Percentiles rank a stretch among this genome's conserved stretches.
These are phyloP conservation scores for Allium sativum DNA, from an alignment of 106 monocot genomes.

Conservation along the genomic window DNA sequence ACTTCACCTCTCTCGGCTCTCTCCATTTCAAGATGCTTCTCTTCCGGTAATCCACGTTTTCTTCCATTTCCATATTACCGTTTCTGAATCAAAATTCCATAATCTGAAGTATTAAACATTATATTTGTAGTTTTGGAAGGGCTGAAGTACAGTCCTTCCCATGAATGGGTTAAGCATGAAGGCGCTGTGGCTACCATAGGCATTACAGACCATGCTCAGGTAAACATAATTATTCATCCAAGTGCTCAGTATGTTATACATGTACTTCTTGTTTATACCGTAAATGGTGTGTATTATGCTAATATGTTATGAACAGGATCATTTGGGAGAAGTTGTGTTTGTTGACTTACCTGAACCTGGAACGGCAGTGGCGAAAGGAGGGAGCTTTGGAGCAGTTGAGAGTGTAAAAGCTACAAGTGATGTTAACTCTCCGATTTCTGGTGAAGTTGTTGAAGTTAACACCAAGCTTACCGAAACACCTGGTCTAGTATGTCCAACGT, in stretches of 20 bases:
- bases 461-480: conserved; percentile 37
- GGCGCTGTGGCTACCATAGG: conserved; percentile 81
- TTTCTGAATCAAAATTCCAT: background rate
- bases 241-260: too few species aligned
- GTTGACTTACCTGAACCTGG: conserved; percentile 56
- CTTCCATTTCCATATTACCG: background rate
- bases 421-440: conserved; percentile 58
- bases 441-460: conserved; percentile 55
- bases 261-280: too few species aligned
- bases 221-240: background rate
- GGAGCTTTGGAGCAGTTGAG: conserved; percentile 53
- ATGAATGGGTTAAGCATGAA: conserved; percentile 96
- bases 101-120: too few species aligned
- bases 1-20: conserved; percentile 28
- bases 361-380: conserved; percentile 23
- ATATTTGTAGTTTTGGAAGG: conserved; percentile 63
- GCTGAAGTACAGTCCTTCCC: conserved; percentile 62
- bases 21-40: conserved; percentile 74
- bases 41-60: conserved; percentile 22
- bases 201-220: conserved; percentile 98
- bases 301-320: conserved; percentile 16
- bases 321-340: conserved; percentile 65
- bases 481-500: conserved; percentile 32
- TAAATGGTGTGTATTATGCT: background rate
- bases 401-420: conserved; percentile 75